Conservation (phyloP, 441 rosid genomes). For the Syzygium malaccense region DNA sequence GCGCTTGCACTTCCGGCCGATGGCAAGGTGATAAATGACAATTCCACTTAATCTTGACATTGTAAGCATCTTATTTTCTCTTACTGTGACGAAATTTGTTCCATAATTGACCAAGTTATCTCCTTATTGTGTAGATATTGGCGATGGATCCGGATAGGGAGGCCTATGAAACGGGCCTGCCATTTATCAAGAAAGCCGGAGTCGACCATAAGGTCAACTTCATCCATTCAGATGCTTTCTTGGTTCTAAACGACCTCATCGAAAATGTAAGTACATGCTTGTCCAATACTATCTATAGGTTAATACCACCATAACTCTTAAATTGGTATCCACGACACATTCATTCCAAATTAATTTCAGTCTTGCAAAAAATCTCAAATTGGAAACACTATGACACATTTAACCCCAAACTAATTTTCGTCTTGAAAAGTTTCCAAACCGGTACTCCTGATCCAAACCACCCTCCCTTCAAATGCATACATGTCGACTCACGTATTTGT, state of each 20-base stretch:
- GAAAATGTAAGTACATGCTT: neutral
- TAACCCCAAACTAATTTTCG: neutral
- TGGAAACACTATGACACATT: neutral
- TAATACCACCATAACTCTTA: neutral
- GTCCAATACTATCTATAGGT: neutral
- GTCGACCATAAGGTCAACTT: conserved; percentile 14
- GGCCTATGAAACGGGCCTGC: conserved; percentile 3
- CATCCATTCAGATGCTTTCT: neutral
- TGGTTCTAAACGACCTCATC: neutral
- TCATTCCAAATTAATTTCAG: neutral
- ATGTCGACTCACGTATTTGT: neutral
- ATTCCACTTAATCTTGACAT: neutral
- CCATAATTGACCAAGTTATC: neutral
- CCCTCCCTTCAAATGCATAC: neutral
- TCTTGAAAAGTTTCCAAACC: neutral
- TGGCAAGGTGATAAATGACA: conserved; percentile 22
- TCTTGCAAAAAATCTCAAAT: neutral
- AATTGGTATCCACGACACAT: neutral
- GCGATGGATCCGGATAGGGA: conserved; percentile 8
- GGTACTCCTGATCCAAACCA: neutral
- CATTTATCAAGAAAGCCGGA: conserved; percentile 2
- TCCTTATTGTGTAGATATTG: neutral
- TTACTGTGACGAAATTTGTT: neutral
- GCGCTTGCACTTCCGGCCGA: conserved; percentile 54
- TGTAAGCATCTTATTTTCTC: neutral